These are phyloP conservation scores for Tricholoma hemisulphureum DNA, from an alignment of 768 basidiomycete genomes.

Conservation along the genomic window DNA sequence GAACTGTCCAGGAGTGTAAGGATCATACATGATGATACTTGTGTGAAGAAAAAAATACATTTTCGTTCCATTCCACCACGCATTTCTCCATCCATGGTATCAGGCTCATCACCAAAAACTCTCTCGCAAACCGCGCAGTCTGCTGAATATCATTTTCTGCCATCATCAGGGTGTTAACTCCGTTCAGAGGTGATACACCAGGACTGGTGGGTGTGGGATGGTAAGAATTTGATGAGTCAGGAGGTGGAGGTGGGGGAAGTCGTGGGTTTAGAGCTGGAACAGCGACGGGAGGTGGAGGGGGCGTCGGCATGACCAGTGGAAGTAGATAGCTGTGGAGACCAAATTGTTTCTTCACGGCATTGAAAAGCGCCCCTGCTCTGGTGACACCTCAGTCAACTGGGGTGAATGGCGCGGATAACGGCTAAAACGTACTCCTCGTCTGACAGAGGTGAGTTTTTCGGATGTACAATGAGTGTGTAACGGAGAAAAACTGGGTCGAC, in stretches of 20 bases:
- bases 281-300: constrained; percentile 64
- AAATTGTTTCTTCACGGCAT: constrained; percentile 85
- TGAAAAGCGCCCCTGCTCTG: constrained; percentile 77
- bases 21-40: background rate
- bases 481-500: constrained; percentile 70
- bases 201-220: constrained; percentile 18
- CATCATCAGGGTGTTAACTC: constrained; percentile 50
- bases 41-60: constrained; percentile 37
- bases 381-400: constrained; percentile 4
- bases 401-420: background rate
- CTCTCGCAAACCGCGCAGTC: constrained; percentile 76
- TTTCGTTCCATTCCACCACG: constrained; percentile 92
- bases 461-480: constrained; percentile 78
- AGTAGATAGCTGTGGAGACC: constrained; percentile 77
- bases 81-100: constrained; percentile 97
- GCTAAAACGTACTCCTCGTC: constrained; percentile 69
- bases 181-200: constrained; percentile 16
- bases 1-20: constrained; percentile 42
- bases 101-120: constrained; percentile 86
- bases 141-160: constrained; percentile 72
- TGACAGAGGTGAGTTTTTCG: constrained; percentile 63
- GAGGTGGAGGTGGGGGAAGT: constrained; percentile 51
- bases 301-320: constrained; percentile 55
- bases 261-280: constrained; percentile 67
- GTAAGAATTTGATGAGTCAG: constrained; percentile 28